Base-by-base conservation (phyloP, 352 stramenopile genomes). In the Globisporangium paddicum region DNA sequence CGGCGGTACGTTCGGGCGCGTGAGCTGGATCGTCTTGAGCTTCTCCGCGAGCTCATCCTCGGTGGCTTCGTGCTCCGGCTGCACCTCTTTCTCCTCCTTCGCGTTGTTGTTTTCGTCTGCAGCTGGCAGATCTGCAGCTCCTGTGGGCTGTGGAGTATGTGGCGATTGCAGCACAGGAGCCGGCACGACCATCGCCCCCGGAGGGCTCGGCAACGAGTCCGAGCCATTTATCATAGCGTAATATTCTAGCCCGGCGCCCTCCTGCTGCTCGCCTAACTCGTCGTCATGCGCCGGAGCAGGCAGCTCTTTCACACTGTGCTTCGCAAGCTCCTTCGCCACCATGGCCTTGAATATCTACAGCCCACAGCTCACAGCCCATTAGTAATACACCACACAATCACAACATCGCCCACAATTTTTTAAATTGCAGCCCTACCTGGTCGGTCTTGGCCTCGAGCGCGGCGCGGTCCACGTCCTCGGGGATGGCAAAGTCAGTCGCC, bases 11-110 rank as follows among this genome's bases (percentile, higher is more conserved):
- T 70, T 77, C n/a, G 77, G 79, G 5, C 73, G 73, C 51, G 69
- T 77, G 55, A 89, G 72, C 65, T 85, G 75, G 56, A 87, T 89
- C 25, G 75, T 87, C 54, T 67, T 68, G 23, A 89, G 77, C 64
- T 87, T 86, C 54, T 86, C 72, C 25, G 63, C 75, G 34, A 89
- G 65, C 23, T 86, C 77, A 28, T 89, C 77, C 42, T 87, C 77
- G 30, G 51, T 58, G n/a, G 58, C 65, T n/a, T 85, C 60, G 21
- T 56, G 63, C 46, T 74, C 49, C 37, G 55, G 26, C 13, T 38
- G 23, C 9, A 55, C 26, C 11, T 35, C 46, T 8, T 58, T 47
- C 11, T 62, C 50, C 5, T 56, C 58, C 19, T 19, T 63, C n/a
- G 35, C 41, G 47, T 40, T 55, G 45, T 23, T 47, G 26, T 13